These are phyloP conservation scores for Ceratocystis alfenasii DNA, from an alignment of 2,329 filamentous ascomycete genomes.

Conservation along the genomic window DNA sequence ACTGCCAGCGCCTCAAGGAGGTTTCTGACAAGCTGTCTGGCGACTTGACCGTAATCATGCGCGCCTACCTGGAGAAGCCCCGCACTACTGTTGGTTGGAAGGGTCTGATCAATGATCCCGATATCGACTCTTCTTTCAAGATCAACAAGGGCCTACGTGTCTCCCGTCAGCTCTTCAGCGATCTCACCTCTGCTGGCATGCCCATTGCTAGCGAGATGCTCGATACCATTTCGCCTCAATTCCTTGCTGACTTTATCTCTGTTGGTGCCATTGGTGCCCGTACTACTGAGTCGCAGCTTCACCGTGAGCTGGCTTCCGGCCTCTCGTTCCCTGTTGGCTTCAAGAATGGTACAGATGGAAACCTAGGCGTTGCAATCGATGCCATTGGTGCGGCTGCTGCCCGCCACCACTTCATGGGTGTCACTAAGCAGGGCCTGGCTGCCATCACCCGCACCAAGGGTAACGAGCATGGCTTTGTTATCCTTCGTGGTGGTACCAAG, in stretches of 20 bases:
- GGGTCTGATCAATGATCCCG: constrained; percentile 96
- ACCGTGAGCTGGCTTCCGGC: constrained; percentile 88
- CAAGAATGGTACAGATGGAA: constrained; percentile 98
- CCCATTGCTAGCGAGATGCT: constrained; percentile 97
- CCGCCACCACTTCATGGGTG: constrained; percentile 96
- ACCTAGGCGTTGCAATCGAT: constrained; percentile 81
- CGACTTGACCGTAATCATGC: constrained; percentile 90
- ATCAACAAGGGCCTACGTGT: constrained; percentile 97
- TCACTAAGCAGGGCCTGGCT: constrained; percentile 92
- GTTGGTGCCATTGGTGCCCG: constrained; percentile 91
- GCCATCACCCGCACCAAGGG: constrained; percentile 88
- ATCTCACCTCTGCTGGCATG: constrained; percentile 76
- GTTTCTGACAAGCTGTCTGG: constrained; percentile 67
- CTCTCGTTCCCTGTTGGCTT: constrained; percentile 96
- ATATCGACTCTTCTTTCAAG: constrained; percentile 92
- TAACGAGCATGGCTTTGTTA: constrained; percentile 96
- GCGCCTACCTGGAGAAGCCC: constrained; percentile 97
- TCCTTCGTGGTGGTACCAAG: constrained; percentile 78
- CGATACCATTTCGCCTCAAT: constrained; percentile 96
- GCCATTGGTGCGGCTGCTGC: constrained; percentile 78
- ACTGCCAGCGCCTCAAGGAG: constrained; percentile 65
- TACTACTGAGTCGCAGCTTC: constrained; percentile 92
- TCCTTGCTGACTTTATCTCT: constrained; percentile 88
- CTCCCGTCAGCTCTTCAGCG: constrained; percentile 84
- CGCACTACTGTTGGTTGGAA: constrained; percentile 98